These are phyloP conservation scores for Periconia sp. DNA, from an alignment of 2,329 filamentous ascomycete species.

Conservation along the genomic window DNA sequence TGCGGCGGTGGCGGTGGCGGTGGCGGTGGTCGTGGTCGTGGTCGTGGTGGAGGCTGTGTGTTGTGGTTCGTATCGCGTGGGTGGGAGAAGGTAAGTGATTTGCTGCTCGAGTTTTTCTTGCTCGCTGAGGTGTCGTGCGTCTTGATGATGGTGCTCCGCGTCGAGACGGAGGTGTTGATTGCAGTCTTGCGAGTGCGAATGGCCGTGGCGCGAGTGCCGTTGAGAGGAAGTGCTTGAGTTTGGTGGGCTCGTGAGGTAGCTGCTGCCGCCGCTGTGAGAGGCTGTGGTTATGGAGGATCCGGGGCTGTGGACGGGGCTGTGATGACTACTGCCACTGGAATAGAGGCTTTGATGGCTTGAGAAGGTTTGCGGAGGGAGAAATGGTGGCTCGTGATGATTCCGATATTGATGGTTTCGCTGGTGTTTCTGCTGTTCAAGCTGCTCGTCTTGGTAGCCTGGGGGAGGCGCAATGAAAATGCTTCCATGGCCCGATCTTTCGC, in stretches of 20 bases:
- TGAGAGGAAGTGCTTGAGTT: not conserved
- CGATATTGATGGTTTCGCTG: not conserved
- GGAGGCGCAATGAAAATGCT: constrained; percentile 40
- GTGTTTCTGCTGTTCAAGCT: not conserved
- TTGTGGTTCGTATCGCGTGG: constrained; percentile 13
- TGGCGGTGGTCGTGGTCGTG: not conserved
- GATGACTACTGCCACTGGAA: constrained; percentile 12
- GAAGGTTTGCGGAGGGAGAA: not conserved
- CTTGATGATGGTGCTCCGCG: not conserved
- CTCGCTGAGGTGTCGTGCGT: not conserved
- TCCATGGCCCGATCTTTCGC: constrained; percentile 35
- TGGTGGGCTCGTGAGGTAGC: constrained; percentile 8
- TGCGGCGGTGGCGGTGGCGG: not conserved
- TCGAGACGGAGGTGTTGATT: not conserved
- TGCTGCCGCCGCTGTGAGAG: constrained; percentile 3
- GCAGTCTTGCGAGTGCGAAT: constrained; percentile 7
- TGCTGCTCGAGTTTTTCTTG: not conserved
- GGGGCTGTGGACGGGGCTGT: constrained; percentile 13
- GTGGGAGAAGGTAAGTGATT: constrained; percentile 4
- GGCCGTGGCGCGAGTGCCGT: not conserved
- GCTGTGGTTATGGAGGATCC: constrained; percentile 7
- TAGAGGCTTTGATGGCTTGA: constrained; percentile 8
- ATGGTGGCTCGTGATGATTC: not conserved
- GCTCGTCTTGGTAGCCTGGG: constrained; percentile 25
- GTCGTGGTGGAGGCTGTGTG: not conserved